These are phyloP conservation scores for Colletotrichum truncatum DNA, from an alignment of 2,329 filamentous ascomycete genomes.

Conservation along the genomic window DNA sequence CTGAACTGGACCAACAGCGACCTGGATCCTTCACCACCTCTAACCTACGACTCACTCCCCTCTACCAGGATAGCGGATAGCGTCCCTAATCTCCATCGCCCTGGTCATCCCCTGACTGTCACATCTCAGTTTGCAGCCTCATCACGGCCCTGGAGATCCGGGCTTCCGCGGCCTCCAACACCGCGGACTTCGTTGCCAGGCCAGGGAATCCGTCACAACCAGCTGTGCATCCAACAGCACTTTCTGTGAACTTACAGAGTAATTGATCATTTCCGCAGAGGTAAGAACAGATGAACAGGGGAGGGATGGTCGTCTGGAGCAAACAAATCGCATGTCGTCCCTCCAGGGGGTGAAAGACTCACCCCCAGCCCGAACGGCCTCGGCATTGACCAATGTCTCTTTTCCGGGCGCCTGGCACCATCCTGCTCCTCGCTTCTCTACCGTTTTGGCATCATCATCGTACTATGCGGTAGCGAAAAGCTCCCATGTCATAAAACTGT, in stretches of 20 bases:
- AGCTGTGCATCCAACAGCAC: neutral
- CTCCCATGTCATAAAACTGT: neutral
- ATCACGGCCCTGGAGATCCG: conserved; percentile 18
- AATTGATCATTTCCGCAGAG: neutral
- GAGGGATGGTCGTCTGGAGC: neutral
- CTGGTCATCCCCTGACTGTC: neutral
- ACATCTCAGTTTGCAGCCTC: conserved; percentile 16
- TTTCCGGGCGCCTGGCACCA: conserved; percentile 3
- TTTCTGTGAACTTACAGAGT: neutral
- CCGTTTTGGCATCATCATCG: conserved; percentile 6
- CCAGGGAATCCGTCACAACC: neutral
- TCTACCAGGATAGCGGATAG: neutral
- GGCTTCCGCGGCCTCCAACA: conserved; percentile 4
- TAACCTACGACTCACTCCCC: neutral
- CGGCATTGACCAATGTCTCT: conserved; percentile 17
- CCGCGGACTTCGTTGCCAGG: neutral
- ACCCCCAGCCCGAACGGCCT: neutral
- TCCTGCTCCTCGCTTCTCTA: neutral
- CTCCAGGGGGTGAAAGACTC: neutral
- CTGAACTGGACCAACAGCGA: neutral
- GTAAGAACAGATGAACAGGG: neutral
- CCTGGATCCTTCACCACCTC: neutral
- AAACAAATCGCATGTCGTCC: neutral
- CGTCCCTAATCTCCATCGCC: neutral
- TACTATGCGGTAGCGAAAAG: neutral